A percentile compares a stretch with the other conserved stretches of the same genome.
Conservation (phyloP, 108 stramenopile genomes). For the Parietichytrium sp. region DNA sequence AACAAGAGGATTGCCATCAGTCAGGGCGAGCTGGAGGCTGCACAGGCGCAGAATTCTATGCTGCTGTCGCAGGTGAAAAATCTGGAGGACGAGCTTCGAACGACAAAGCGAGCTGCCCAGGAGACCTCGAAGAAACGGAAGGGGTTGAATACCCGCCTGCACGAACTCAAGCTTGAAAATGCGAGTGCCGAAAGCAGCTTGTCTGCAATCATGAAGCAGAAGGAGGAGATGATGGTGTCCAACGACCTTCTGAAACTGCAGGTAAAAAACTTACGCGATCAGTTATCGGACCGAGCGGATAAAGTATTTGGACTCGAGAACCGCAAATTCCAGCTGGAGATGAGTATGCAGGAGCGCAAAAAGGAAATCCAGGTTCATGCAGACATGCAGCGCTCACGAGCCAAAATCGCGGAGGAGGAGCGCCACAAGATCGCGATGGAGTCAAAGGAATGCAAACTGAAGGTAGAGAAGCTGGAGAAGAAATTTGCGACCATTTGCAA, state of each 20-base stretch:
- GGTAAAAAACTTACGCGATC: constrained; percentile 66
- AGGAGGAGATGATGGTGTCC: constrained; percentile 70
- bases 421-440: constrained; percentile 71
- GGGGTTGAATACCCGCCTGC: constrained; percentile 50
- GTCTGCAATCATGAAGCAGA: constrained; percentile 46
- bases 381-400: constrained; percentile 67
- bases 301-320: constrained; percentile 71
- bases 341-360: constrained; percentile 69
- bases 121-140: constrained; percentile 43
- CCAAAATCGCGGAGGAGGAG: constrained; percentile 71
- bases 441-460: constrained; percentile 58
- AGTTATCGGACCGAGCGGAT: constrained; percentile 63
- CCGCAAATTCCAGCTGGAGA: constrained; percentile 62
- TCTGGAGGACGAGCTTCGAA: constrained; percentile 65
- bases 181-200: constrained; percentile 62
- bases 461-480: constrained; percentile 67
- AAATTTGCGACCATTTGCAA: constrained; percentile 65
- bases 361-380: constrained; percentile 57
- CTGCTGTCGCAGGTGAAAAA: constrained; percentile 65
- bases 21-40: constrained; percentile 58
- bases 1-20: constrained; percentile 61
- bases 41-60: constrained; percentile 55
- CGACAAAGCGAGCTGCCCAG: constrained; percentile 52
- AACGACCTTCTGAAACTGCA: constrained; percentile 75
- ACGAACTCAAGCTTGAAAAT: constrained; percentile 69